phyloP scores from a whole-genome alignment of 768 basidiomycete species.

The Lyophyllum atratum region DNA sequence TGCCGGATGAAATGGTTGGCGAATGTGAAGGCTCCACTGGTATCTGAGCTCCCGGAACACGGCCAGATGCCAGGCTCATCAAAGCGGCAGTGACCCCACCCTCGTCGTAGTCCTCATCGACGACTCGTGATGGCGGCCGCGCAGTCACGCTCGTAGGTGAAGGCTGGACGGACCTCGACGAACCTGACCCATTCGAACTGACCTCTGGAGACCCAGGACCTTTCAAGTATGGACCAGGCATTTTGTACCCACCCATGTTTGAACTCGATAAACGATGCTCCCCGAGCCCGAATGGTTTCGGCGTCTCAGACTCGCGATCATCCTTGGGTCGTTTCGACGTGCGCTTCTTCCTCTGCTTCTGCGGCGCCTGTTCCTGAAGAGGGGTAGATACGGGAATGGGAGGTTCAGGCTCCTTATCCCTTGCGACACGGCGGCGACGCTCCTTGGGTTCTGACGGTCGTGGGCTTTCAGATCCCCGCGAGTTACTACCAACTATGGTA shows the following conservation, averaged over 20 bases:
- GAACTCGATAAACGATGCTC: constrained; percentile 30
- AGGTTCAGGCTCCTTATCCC: constrained; percentile 48
- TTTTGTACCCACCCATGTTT: constrained; percentile 27
- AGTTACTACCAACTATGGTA: constrained; percentile 28
- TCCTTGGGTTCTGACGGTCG: constrained; percentile 50
- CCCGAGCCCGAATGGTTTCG: constrained; percentile 35
- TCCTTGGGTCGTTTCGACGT: constrained; percentile 43
- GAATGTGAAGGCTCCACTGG: constrained; percentile 48
- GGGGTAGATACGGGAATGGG: constrained; percentile 25
- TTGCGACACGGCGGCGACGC: constrained; percentile 42
- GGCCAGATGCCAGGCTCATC: constrained; percentile 62
- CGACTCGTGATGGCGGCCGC: constrained; percentile 61
- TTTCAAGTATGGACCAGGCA: constrained; percentile 35
- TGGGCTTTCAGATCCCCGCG: constrained; percentile 65
- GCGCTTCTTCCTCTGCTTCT: constrained; percentile 61
- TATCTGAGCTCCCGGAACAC: constrained; percentile 32
- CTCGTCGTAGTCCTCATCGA: constrained; percentile 96
- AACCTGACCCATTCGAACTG: constrained; percentile 67
- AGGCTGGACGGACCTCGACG: constrained; percentile 68
- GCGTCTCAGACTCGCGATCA: constrained; percentile 47
- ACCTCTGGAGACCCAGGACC: constrained; percentile 57
- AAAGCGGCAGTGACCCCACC: constrained; percentile 80
- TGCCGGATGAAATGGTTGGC: constrained; percentile 59
- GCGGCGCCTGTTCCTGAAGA: constrained; percentile 43
- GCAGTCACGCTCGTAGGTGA: constrained; percentile 67